phyloP scores from a whole-genome alignment of 345 rosid genomes.

The Nephelium lappaceum region DNA sequence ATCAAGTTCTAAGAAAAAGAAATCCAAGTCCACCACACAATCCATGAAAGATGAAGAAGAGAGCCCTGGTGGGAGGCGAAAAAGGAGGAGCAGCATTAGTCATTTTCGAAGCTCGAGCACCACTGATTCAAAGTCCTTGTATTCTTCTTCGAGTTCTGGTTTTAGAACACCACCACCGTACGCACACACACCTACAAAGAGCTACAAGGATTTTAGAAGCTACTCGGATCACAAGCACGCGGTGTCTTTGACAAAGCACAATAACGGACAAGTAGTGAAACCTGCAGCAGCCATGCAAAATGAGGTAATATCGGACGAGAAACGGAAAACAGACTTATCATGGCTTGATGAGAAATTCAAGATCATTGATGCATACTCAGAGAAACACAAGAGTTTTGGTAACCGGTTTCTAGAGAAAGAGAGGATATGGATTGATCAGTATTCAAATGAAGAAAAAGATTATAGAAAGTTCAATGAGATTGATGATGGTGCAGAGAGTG shows the following conservation, averaged over 20 bases:
- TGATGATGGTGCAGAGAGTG: constrained; percentile 81
- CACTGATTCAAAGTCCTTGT: constrained; percentile 52
- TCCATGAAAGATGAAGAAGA: constrained; percentile 67
- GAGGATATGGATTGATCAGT: constrained; percentile 31
- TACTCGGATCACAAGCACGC: constrained; percentile 56
- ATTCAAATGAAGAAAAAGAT: constrained; percentile 35
- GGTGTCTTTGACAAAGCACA: constrained; percentile 29
- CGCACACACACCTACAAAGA: constrained; percentile 61
- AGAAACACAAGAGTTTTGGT: constrained; percentile 21
- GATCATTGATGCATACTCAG: constrained; percentile 26
- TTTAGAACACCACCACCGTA: constrained; percentile 77
- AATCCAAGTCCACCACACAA: constrained; percentile 48
- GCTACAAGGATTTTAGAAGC: constrained; percentile 55
- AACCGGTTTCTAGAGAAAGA: constrained; percentile 26
- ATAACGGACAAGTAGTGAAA: constrained; percentile 18
- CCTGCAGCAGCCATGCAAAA: constrained; percentile 10
- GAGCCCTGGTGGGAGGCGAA: constrained; percentile 68
- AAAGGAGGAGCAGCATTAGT: constrained; percentile 88
- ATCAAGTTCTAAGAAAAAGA: constrained; percentile 73
- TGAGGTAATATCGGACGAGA: constrained; percentile 28
- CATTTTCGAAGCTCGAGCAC: constrained; percentile 72
- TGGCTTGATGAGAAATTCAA: constrained; percentile 45
- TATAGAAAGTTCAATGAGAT: constrained; percentile 36
- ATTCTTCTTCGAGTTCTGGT: constrained; percentile 68
- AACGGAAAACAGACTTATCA: constrained; percentile 32